Evolutionary conservation across 139 green algal genomes (phyloP), one percentile per base, ranked within the genome.

Genomic region (Chlamydomonas sp.): DNA sequence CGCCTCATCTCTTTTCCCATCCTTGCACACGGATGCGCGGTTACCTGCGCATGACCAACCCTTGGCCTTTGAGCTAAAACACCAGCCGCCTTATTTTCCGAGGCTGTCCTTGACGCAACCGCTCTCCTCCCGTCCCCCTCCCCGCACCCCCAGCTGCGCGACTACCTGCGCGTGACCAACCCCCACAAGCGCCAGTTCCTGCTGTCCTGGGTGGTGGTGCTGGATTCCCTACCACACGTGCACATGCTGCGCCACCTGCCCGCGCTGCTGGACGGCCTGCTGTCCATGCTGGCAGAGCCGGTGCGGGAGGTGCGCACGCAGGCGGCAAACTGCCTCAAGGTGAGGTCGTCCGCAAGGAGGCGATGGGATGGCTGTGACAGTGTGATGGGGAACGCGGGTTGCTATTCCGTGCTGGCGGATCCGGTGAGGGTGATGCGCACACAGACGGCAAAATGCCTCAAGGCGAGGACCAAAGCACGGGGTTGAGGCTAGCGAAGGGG

Each of bases 201-300:
- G 87, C 92, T 98, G 5, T 90, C 87, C 60, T 99, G 97, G 97
- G 95, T 99, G 73, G 92, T 89, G 83, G 89, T 98, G 63, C 93
- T 99, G 79, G 96, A 98, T 90, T 94, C 86, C 63, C 92, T 99
- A 74, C 98, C 97, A 0, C 95, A 98, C 86, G 92, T 99, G 4
- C 94, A 98, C 78, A 96, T 99, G 93, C 92, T 98, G 74, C 80
- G 86, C 0, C 95, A 97, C 92, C 92, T 99, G 76, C 97, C 98
- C 1, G 87, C 96, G 58, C 94, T 99, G 84, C 91, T 99, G 79
- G 97, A 97, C 49, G 96, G 96, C 1, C 91, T 99, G 84, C 93
- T 99, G 91, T 93, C 89, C 85, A 97, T 98, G 95, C 92, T 99
- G 78, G 91, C 89, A 61, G 97, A 99, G 78, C 91, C 90, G 58